Conservation (phyloP, 441 rosid genomes). For the Pelargonium myrrhifolium region DNA sequence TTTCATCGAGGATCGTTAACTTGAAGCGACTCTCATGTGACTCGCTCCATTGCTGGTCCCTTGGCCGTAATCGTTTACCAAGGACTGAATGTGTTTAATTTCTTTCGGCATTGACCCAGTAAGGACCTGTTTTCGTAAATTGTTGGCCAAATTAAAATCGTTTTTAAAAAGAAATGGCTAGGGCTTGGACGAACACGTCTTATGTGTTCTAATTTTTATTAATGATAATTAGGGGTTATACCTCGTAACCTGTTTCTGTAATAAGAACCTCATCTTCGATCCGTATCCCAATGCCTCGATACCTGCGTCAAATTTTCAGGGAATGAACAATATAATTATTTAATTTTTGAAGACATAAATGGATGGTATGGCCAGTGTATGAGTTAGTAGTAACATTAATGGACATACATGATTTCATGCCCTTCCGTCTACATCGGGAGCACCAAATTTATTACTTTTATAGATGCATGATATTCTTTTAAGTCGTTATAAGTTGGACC, state of each 20-base stretch:
- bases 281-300: conserved; percentile 78
- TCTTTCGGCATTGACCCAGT: conserved; percentile 96
- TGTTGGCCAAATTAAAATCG: background rate
- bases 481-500: background rate
- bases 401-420: background rate
- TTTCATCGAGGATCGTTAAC: conserved; percentile 10
- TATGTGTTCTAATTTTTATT: background rate
- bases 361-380: background rate
- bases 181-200: background rate
- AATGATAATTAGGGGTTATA: conserved; percentile 16
- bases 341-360: background rate
- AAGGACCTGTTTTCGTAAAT: conserved; percentile 49
- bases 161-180: background rate
- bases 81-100: conserved; percentile 65
- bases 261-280: conserved; percentile 93
- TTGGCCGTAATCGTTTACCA: conserved; percentile 51
- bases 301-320: conserved; percentile 37
- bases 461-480: background rate
- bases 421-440: no score
- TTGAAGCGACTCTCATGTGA: conserved; percentile 24
- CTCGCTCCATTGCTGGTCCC: conserved; percentile 19
- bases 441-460: no score
- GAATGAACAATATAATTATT: background rate
- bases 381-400: background rate
- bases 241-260: conserved; percentile 87